A percentile compares a stretch with the other conserved stretches of the same genome.
Conservation (phyloP, 805 yeast species). For the Hanseniaspora jakobsenii region DNA sequence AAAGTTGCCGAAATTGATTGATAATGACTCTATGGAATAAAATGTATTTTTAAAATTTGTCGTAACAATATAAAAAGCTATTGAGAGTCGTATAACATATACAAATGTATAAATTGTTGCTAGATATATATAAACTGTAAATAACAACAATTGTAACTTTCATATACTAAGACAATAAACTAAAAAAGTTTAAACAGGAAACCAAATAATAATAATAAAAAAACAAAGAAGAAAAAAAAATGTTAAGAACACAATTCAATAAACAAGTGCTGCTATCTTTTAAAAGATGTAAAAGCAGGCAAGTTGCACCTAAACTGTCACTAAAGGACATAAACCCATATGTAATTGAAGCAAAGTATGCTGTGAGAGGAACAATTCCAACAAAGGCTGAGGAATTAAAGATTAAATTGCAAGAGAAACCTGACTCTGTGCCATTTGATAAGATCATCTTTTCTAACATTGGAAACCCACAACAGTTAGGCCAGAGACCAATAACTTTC, state of each 20-base stretch:
- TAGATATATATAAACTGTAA: no score
- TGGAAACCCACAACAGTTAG: slow-evolving; percentile 96
- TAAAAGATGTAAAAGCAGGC: slow-evolving; percentile 14
- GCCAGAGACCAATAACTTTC: slow-evolving; percentile 89
- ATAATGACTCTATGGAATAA: no score
- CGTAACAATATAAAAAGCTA: no score
- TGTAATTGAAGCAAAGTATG: slow-evolving; percentile 81
- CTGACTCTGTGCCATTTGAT: slow-evolving; percentile 60
- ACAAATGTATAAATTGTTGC: no score
- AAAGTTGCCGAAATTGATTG: no score
- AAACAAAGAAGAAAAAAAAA: no score
- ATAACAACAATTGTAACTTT: no score
- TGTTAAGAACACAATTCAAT: slow-evolving; percentile 13
- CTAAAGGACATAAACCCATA: slow-evolving; percentile 52
- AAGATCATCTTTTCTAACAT: slow-evolving; percentile 81
- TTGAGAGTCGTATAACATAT: no score
- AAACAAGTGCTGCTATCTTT: neutral
- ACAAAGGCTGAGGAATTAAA: slow-evolving; percentile 78
- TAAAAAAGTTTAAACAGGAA: no score
- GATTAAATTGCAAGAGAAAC: slow-evolving; percentile 40
- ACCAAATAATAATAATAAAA: no score
- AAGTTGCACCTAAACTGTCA: slow-evolving; percentile 31
- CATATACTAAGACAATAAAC: no score
- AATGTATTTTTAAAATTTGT: no score
- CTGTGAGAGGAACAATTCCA: slow-evolving; percentile 93